Evolutionary conservation across 2,329 filamentous ascomycete species (phyloP).

Genomic region (Hymenoscyphus fraxineus): DNA sequence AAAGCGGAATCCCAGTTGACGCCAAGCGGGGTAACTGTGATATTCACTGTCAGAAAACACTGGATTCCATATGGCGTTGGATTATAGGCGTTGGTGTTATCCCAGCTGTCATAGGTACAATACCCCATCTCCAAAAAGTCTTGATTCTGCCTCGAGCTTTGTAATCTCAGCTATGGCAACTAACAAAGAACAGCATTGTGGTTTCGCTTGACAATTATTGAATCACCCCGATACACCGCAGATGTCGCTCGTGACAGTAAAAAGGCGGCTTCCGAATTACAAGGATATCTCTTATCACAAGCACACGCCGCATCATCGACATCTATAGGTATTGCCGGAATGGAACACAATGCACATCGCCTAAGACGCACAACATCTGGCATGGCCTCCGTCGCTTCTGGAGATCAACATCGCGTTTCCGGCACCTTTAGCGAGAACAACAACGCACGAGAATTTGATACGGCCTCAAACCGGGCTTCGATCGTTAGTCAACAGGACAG

Average conservation of each 20-base stretch:
- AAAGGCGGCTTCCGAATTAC: slow-evolving; percentile 23
- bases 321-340: background rate
- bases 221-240: slow-evolving; percentile 65
- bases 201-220: slow-evolving; percentile 78
- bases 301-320: slow-evolving; percentile 11
- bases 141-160: background rate
- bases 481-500: background rate
- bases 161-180: background rate
- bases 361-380: slow-evolving; percentile 2
- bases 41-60: slow-evolving; percentile 53
- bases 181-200: slow-evolving; percentile 59
- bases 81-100: slow-evolving; percentile 74
- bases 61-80: slow-evolving; percentile 78
- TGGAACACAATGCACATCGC: background rate
- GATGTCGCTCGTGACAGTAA: slow-evolving; percentile 18
- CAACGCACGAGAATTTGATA: background rate
- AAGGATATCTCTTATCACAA: slow-evolving; percentile 19
- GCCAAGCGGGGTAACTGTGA: slow-evolving; percentile 46
- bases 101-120: slow-evolving; percentile 53
- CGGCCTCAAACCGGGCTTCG: slow-evolving; percentile 1
- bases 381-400: background rate
- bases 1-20: slow-evolving; percentile 33
- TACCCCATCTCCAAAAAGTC: background rate
- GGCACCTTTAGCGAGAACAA: slow-evolving; percentile 5
- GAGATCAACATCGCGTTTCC: background rate